Percentiles rank a stretch among this genome's conserved stretches.
Evolutionary conservation across 2,329 filamentous ascomycete genomes (phyloP).

Genomic region (Domatiomyces globalis): DNA sequence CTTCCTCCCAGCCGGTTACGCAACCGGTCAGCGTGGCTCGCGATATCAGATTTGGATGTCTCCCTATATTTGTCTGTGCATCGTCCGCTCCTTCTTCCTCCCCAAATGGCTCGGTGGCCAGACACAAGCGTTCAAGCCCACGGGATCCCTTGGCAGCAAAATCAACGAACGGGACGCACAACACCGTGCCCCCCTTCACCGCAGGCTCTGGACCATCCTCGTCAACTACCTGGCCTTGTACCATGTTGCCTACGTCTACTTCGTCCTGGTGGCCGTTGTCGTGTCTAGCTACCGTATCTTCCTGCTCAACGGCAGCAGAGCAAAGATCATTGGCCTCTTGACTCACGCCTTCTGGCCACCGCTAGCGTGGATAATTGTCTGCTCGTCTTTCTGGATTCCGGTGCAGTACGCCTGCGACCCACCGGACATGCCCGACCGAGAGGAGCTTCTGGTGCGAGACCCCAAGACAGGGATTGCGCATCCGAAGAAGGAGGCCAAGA

Average conservation of each 20-base stretch:
- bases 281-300: conserved; percentile 40
- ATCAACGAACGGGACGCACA: conserved; percentile 43
- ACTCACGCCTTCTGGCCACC: conserved; percentile 51
- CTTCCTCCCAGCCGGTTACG: conserved; percentile 46
- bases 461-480: conserved; percentile 36
- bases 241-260: conserved; percentile 42
- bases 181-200: conserved; percentile 30
- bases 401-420: conserved; percentile 48
- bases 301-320: conserved; percentile 25
- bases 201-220: conserved; percentile 41
- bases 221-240: conserved; percentile 43
- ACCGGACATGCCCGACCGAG: conserved; percentile 43
- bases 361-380: conserved; percentile 42
- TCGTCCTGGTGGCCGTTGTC: conserved; percentile 38
- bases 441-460: conserved; percentile 43
- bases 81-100: conserved; percentile 44
- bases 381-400: conserved; percentile 44
- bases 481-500: conserved; percentile 35
- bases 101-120: conserved; percentile 47
- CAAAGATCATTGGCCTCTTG: conserved; percentile 39
- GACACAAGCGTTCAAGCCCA: conserved; percentile 45
- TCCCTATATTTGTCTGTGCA: conserved; percentile 45
- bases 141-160: conserved; percentile 42
- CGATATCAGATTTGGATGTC: conserved; percentile 50
- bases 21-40: conserved; percentile 43